Evolutionary conservation across 805 yeast genomes (phyloP), one percentile per base, ranked within the genome.

Genomic region (Zygotorulaspora danielsina): DNA sequence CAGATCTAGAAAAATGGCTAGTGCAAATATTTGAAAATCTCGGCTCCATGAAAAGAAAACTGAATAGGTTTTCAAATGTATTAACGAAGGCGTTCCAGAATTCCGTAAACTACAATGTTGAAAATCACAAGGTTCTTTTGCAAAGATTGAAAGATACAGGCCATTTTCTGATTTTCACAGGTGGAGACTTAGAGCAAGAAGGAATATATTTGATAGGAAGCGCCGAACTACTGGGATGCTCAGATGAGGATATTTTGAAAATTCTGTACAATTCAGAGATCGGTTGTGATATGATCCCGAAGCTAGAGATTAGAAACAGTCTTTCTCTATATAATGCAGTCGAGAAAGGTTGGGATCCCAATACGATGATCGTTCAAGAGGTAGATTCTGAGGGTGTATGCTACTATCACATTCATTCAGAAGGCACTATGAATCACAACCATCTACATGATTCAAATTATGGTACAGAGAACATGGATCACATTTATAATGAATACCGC

Each of bases 141-240:
- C 78, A 74, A 16, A 59, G 67, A n/a, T 65, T 87, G 47, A 73
- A 73, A 35, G 75, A 78, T 19, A 66, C 84, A 0, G 80, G 79
- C 40, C 95, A 89, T 59, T 81, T 85, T 46, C 66, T 90, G 34
- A 78, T 85, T 0, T 83, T 80, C 52, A 84, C 90, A 0, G 84
- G 84, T 19, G 64, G 64, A 0, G 69, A 76, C 1, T 69, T 81
- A 2, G 93, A 85, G 45, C 73, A 75, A 12, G 77, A 78, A 38
- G 96, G 96, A 3, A 71, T 81, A 17, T 89, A 89, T 54, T 72
- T 86, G 8, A 72, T 93, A 58, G 96, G 89, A 2, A 82, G 93
- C 41, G 53, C 64, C 5, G 69, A 68, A 36, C 46, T 70, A 12
- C 50, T 63, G 15, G 69, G 70, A 1, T 59, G 63, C 20, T 38